Evolutionary conservation across 306 rosid species (phyloP).

Genomic region (Ammopiptanthus mongolicus): DNA sequence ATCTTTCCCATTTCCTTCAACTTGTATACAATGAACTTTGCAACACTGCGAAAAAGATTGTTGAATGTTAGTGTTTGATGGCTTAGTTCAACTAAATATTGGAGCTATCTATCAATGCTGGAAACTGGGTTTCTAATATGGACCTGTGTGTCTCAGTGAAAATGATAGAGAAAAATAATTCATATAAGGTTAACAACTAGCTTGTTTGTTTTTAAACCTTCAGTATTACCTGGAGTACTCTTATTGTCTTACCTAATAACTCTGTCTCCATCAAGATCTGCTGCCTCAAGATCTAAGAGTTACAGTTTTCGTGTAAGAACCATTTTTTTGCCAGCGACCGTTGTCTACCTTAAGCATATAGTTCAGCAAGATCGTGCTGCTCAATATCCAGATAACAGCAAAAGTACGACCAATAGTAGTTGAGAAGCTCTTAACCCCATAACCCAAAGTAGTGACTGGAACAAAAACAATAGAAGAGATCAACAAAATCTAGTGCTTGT

Average conservation of each 20-base stretch:
- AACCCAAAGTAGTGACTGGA: conserved; percentile 77
- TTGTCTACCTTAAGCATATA: conserved; percentile 62
- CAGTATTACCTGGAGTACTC: neutral
- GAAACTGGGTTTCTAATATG: neutral
- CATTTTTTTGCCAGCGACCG: conserved; percentile 42
- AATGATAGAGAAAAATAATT: neutral
- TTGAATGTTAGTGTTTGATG: neutral
- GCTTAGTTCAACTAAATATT: neutral
- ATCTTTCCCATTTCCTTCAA: conserved; percentile 90
- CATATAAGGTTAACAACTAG: neutral
- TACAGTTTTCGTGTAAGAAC: conserved; percentile 56
- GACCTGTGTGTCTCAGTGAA: neutral
- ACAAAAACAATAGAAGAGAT: conserved; percentile 78
- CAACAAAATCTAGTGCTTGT: conserved; percentile 46
- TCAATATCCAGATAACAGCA: conserved; percentile 75
- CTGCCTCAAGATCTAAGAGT: conserved; percentile 62
- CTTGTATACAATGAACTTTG: conserved; percentile 70
- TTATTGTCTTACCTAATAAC: conserved; percentile 48
- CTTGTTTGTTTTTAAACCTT: neutral
- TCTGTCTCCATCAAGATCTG: conserved; percentile 78
- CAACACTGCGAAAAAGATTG: conserved; percentile 35
- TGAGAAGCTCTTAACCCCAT: conserved; percentile 83
- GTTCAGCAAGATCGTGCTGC: conserved; percentile 75
- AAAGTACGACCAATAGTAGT: conserved; percentile 52
- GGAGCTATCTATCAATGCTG: neutral